phyloP scores from a whole-genome alignment of 2,329 filamentous ascomycete species.

The Fusarium goolgardi region DNA sequence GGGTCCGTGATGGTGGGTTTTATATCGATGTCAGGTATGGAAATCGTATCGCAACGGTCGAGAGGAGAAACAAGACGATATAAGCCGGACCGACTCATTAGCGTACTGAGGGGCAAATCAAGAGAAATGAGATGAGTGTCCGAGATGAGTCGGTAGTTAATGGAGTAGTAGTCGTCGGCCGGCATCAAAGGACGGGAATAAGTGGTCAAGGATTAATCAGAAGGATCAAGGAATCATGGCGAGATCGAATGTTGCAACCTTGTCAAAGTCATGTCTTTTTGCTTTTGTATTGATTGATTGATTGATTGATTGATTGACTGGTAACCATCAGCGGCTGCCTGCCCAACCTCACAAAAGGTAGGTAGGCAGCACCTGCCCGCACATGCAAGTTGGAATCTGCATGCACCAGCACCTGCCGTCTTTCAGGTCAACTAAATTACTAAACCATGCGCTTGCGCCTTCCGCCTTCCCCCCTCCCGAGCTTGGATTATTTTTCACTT shows the following conservation, averaged over 20 bases:
- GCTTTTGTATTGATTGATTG: slow-evolving; percentile 9
- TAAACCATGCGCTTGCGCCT: background rate
- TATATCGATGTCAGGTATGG: slow-evolving; percentile 19
- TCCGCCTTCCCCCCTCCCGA: slow-evolving; percentile 10
- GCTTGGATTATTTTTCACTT: slow-evolving; percentile 19
- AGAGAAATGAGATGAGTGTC: slow-evolving; percentile 13
- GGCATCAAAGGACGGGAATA: background rate
- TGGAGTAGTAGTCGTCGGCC: background rate
- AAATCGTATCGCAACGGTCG: slow-evolving; percentile 24
- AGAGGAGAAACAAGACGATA: slow-evolving; percentile 25
- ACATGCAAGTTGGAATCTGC: slow-evolving; percentile 7
- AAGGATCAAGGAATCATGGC: background rate
- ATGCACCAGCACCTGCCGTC: slow-evolving; percentile 4
- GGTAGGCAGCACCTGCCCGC: slow-evolving; percentile 14
- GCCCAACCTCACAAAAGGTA: slow-evolving; percentile 13
- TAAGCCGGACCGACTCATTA: slow-evolving; percentile 40
- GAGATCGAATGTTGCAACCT: slow-evolving; percentile 20
- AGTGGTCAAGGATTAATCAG: background rate
- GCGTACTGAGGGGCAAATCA: slow-evolving; percentile 17
- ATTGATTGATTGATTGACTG: background rate
- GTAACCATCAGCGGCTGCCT: slow-evolving; percentile 17
- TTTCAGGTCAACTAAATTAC: background rate
- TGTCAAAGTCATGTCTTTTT: slow-evolving; percentile 21
- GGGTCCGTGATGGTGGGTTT: slow-evolving; percentile 18
- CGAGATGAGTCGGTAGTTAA: slow-evolving; percentile 6